These are phyloP conservation scores for Neofusicoccum laricinum DNA, from an alignment of 2,329 filamentous ascomycete genomes.

Conservation along the genomic window DNA sequence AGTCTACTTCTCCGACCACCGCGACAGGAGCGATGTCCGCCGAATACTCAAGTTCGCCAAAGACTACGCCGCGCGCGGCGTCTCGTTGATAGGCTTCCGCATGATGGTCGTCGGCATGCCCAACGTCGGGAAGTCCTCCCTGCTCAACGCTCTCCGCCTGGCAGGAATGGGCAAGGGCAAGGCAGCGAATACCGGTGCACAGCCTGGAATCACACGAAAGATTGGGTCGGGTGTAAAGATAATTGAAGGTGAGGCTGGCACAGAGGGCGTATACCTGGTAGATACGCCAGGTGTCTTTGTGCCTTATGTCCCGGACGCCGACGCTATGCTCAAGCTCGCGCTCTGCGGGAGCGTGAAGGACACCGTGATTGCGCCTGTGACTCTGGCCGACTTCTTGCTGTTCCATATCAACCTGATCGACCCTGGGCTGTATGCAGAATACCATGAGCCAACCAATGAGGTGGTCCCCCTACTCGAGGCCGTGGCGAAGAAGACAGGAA, in stretches of 20 bases:
- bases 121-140: slow-evolving; percentile 91
- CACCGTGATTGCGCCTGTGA: slow-evolving; percentile 72
- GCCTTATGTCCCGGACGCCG: slow-evolving; percentile 79
- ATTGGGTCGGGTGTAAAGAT: slow-evolving; percentile 82
- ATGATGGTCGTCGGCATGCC: slow-evolving; percentile 95
- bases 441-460: slow-evolving; percentile 76
- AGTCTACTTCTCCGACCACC: slow-evolving; percentile 53
- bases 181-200: slow-evolving; percentile 76
- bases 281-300: slow-evolving; percentile 96
- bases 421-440: slow-evolving; percentile 61
- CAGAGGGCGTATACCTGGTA: slow-evolving; percentile 66
- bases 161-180: slow-evolving; percentile 66
- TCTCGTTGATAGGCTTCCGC: slow-evolving; percentile 73
- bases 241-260: slow-evolving; percentile 48
- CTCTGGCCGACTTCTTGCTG: slow-evolving; percentile 85
- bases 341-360: slow-evolving; percentile 90
- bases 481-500: slow-evolving; percentile 72
- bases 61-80: slow-evolving; percentile 44
- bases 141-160: slow-evolving; percentile 82
- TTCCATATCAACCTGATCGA: slow-evolving; percentile 73
- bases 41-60: slow-evolving; percentile 52
- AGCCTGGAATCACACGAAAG: slow-evolving; percentile 87
- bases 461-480: slow-evolving; percentile 67
- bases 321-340: slow-evolving; percentile 93
- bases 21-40: slow-evolving; percentile 43